phyloP scores from a whole-genome alignment of 2,329 filamentous ascomycete species.

The Tolypocladium cylindrosporum region DNA sequence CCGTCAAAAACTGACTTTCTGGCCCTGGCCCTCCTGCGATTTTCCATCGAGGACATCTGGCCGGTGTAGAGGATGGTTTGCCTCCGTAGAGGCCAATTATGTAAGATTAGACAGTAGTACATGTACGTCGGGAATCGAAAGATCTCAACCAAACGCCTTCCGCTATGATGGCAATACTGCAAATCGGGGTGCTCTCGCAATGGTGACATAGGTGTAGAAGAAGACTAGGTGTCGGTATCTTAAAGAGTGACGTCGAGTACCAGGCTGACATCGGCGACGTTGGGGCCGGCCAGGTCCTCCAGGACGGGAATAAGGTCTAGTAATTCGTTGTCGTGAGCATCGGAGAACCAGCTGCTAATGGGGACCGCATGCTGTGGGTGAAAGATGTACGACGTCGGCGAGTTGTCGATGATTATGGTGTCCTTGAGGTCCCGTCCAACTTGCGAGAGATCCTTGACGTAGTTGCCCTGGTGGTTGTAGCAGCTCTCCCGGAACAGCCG shows the following conservation, averaged over 20 bases:
- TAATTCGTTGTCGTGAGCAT: slow-evolving; percentile 97
- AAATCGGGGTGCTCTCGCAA: slow-evolving; percentile 23
- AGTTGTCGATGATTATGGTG: slow-evolving; percentile 99
- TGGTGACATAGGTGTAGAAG: slow-evolving; percentile 18
- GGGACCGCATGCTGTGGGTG: slow-evolving; percentile 97
- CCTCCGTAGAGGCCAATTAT: slow-evolving; percentile 20
- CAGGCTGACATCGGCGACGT: slow-evolving; percentile 92
- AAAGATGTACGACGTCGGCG: slow-evolving; percentile 98
- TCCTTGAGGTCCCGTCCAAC: slow-evolving; percentile 91
- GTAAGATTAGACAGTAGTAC: slow-evolving; percentile 43
- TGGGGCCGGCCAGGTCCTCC: slow-evolving; percentile 81
- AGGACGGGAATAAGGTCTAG: slow-evolving; percentile 96
- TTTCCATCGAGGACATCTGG: slow-evolving; percentile 2
- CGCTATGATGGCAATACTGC: slow-evolving; percentile 38
- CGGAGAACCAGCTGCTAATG: slow-evolving; percentile 99
- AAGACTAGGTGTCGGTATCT: slow-evolving; percentile 24
- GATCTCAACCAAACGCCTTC: slow-evolving; percentile 43
- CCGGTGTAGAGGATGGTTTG: not conserved
- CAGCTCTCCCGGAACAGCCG: slow-evolving; percentile 95
- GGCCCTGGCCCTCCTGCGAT: slow-evolving; percentile 4
- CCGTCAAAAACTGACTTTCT: slow-evolving; percentile 4
- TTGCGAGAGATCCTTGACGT: slow-evolving; percentile 97
- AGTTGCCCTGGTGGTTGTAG: slow-evolving; percentile 98
- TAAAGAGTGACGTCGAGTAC: slow-evolving; percentile 84
- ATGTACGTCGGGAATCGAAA: slow-evolving; percentile 39